Conservation (phyloP, 2,329 filamentous ascomycete species). For the Sphaerulina vaccinii region DNA sequence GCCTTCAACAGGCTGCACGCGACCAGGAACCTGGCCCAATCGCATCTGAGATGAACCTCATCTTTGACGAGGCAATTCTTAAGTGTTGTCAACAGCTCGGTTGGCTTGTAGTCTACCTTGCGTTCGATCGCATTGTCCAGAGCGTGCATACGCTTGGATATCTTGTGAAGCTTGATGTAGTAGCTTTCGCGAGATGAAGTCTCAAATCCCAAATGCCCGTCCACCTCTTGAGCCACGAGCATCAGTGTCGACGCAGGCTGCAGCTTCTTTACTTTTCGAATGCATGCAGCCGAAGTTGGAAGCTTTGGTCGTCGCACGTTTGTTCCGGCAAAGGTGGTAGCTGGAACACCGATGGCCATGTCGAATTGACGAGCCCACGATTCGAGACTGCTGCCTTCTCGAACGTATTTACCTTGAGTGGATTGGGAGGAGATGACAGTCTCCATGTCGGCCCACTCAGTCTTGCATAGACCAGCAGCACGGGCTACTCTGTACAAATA, state of each 20-base stretch:
- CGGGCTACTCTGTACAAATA: slow-evolving; percentile 7
- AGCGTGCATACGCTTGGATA: neutral
- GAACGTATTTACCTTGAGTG: neutral
- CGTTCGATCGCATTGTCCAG: neutral
- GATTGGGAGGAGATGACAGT: slow-evolving; percentile 1
- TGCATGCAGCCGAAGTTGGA: neutral
- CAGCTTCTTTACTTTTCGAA: slow-evolving; percentile 4
- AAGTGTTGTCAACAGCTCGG: neutral
- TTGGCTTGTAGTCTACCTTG: neutral
- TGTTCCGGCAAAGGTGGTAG: neutral
- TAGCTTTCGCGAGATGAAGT: neutral
- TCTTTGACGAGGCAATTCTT: neutral
- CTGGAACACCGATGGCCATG: slow-evolving; percentile 6
- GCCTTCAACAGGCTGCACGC: neutral
- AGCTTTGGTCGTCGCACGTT: neutral
- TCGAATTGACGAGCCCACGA: slow-evolving; percentile 10
- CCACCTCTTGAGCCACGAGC: neutral
- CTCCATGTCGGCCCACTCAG: slow-evolving; percentile 5
- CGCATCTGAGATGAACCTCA: neutral
- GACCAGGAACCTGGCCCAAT: neutral
- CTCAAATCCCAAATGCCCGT: neutral
- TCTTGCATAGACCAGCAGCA: neutral
- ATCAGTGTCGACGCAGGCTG: neutral
- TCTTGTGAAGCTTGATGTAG: neutral
- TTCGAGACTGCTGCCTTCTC: slow-evolving; percentile 2